Base-by-base conservation (phyloP, 2,329 filamentous ascomycete genomes). In the Aspergillus sp. region DNA sequence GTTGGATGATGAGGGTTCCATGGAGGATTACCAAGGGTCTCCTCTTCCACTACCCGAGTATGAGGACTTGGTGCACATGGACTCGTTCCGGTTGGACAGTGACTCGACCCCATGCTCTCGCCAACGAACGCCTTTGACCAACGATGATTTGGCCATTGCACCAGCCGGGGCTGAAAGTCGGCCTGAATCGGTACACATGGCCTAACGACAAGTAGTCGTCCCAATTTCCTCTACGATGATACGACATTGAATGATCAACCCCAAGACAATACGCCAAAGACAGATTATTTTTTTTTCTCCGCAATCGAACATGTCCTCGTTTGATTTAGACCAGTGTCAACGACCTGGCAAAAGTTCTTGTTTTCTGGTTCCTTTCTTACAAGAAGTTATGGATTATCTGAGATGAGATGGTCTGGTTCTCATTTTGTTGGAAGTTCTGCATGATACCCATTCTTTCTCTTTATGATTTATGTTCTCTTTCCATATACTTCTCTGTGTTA, bases 11-110 rank as follows among this genome's bases (percentile, higher is more conserved):
- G 52, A 75, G 55, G 67, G 68, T 51, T 56, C 65, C 5, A 70
- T 77, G 47, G 66, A 71, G 46, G 70, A 75, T 45, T 76, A 76
- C 52, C 52, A 62, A 34, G 73, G 72, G 8, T 69, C 72, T 8
- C 64, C 65, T 2, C 56, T 72, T 2, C 52, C 62, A 1, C 54
- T 67, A 1, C 67, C 65, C 0, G 70, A 76, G 12, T 65, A 74
- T 46, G 66, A 69, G 32, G 72, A 75, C 40, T 57, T 77, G 33
- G 73, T 75, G 48, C 63, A 62, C 9, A 62, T 75, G 58, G 65
- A 68, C 2, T 65, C 63, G 8, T 50, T 66, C 43, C 57, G 57
- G 35, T 48, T 66, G 41, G 59, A 67, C 44, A 61, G 59, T 43
- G 57, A 58, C 46, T 63, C 62, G 10, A 60, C 59, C 19, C 54